phyloP scores from a whole-genome alignment of 768 basidiomycete genomes.

The Cubamyces sp. region DNA sequence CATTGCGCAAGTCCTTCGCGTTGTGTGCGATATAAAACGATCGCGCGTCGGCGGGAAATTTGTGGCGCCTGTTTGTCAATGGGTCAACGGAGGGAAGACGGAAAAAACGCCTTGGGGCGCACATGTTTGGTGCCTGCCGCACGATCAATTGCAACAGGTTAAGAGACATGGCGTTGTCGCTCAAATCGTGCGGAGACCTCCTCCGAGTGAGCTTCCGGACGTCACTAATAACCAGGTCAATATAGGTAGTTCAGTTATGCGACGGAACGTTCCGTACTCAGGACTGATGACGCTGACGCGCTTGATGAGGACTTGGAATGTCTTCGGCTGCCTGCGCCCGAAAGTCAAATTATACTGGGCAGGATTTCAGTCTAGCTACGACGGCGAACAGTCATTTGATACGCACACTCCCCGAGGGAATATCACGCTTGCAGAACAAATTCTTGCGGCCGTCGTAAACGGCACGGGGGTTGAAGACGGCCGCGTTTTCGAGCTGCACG shows the following conservation, averaged over 20 bases:
- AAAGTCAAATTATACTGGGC: constrained; percentile 13
- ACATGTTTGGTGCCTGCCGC: constrained; percentile 27
- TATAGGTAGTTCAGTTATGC: not conserved
- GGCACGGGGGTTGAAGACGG: constrained; percentile 20
- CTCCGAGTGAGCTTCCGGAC: constrained; percentile 14
- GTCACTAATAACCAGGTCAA: not conserved
- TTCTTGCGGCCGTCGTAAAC: constrained; percentile 26
- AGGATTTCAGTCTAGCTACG: not conserved
- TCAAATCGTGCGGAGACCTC: not conserved
- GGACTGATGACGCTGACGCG: constrained; percentile 20
- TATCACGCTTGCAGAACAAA: constrained; percentile 12
- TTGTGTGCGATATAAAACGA: constrained; percentile 18
- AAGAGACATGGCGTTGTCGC: constrained; percentile 14
- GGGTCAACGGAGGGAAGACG: not conserved
- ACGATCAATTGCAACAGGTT: constrained; percentile 30
- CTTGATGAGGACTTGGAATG: constrained; percentile 14
- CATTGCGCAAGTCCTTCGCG: constrained; percentile 4
- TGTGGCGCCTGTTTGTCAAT: constrained; percentile 15
- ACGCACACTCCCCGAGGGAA: constrained; percentile 10
- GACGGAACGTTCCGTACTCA: not conserved
- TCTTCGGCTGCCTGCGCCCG: not conserved
- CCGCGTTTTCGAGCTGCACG: constrained; percentile 13
- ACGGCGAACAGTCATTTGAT: too few species aligned
- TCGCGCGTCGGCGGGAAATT: constrained; percentile 19
- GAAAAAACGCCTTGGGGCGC: not conserved